Evolutionary conservation across 805 yeast species (phyloP).

Genomic region (Saccharomycopsis sp.): DNA sequence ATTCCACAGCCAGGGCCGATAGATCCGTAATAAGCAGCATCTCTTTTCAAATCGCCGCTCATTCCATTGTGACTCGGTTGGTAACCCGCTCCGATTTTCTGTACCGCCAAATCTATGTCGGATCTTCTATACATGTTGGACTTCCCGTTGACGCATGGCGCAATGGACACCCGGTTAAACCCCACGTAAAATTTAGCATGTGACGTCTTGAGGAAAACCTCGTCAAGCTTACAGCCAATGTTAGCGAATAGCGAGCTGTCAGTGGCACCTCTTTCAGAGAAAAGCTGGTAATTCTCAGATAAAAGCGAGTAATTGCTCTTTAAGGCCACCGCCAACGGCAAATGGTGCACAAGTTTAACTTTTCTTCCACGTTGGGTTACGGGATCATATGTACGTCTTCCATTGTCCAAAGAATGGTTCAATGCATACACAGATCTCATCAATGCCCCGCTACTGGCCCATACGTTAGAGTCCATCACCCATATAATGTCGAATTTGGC

Average conservation of each 20-base stretch:
- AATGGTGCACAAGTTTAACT: conserved; percentile 74
- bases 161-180: conserved; percentile 64
- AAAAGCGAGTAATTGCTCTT: conserved; percentile 8
- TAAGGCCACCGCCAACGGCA: conserved; percentile 57
- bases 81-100: conserved; percentile 30
- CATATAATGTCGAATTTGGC: conserved; percentile 73
- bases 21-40: conserved; percentile 29
- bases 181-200: conserved; percentile 82
- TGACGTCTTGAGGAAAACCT: conserved; percentile 75
- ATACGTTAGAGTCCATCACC: conserved; percentile 83
- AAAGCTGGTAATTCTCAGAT: background rate
- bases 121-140: conserved; percentile 70
- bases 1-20: conserved; percentile 42
- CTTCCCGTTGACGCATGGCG: conserved; percentile 90
- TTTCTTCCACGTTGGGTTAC: conserved; percentile 26
- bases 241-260: conserved; percentile 23
- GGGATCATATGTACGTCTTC: conserved; percentile 27
- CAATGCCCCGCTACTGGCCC: conserved; percentile 63
- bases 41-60: conserved; percentile 30
- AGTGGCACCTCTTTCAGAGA: background rate
- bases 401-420: conserved; percentile 46
- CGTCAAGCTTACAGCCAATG: conserved; percentile 68
- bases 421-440: conserved; percentile 54
- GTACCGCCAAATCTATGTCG: conserved; percentile 54
- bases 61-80: conserved; percentile 29